Evolutionary conservation across 2,329 filamentous ascomycete species (phyloP).

Genomic region (Colletotrichum chlorophyti): DNA sequence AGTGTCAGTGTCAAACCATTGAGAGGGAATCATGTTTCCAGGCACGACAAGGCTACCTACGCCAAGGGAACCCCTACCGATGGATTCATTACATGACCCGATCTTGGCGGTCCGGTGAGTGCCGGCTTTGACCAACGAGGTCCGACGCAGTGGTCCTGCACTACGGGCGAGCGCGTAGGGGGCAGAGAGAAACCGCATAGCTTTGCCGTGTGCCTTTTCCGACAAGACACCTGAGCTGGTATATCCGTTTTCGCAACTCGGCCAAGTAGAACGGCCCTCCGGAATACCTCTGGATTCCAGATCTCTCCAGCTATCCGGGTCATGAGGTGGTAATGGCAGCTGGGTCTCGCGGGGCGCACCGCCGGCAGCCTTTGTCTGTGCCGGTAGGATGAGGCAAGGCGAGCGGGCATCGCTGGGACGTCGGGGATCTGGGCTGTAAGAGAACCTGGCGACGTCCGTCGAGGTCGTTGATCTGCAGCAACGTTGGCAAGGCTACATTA

Average conservation of each 20-base stretch:
- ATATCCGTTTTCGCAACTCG: slow-evolving; percentile 11
- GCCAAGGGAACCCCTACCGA: slow-evolving; percentile 22
- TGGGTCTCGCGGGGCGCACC: slow-evolving; percentile 2
- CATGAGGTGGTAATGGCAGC: too few relatives aligned
- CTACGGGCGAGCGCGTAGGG: slow-evolving; percentile 2
- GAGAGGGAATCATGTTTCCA: slow-evolving; percentile 8
- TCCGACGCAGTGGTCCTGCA: slow-evolving; percentile 21
- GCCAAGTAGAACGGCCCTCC: too few relatives aligned
- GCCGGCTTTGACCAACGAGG: slow-evolving; percentile 22
- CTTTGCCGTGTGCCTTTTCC: slow-evolving; percentile 16
- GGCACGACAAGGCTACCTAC: slow-evolving; percentile 4
- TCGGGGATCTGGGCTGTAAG: slow-evolving; percentile 7
- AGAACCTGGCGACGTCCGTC: neutral
- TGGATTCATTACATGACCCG: slow-evolving; percentile 11
- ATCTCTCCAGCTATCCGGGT: too few relatives aligned
- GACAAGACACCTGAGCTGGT: neutral
- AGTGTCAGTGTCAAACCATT: slow-evolving; percentile 15
- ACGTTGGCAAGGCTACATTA: neutral
- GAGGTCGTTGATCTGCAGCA: slow-evolving; percentile 2
- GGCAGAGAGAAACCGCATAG: neutral
- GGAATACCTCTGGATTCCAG: too few relatives aligned
- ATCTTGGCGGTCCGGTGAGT: slow-evolving; percentile 24
- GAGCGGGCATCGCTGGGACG: neutral
- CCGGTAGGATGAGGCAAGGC: slow-evolving; percentile 9
- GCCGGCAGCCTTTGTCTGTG: slow-evolving; percentile 3